Evolutionary conservation across 2,329 filamentous ascomycete genomes (phyloP).

Genomic region (Arthrobotrys sphaeroides): DNA sequence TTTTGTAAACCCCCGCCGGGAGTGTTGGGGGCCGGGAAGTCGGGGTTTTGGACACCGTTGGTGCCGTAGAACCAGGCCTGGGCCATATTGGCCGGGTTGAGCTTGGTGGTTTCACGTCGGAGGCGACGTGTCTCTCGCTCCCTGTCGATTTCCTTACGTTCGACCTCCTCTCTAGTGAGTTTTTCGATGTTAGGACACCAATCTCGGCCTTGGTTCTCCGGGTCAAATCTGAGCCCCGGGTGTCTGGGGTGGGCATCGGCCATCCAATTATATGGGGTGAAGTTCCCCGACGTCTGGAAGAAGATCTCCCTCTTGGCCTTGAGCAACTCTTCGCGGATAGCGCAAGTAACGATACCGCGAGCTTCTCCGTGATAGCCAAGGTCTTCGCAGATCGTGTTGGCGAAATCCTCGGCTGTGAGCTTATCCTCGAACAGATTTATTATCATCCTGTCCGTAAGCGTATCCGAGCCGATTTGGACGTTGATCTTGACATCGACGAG

Average conservation of each 20-base stretch:
- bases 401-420: constrained; percentile 90
- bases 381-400: constrained; percentile 90
- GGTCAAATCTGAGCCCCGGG: constrained; percentile 76
- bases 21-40: constrained; percentile 64
- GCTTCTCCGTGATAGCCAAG: constrained; percentile 90
- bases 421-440: constrained; percentile 94
- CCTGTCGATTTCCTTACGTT: constrained; percentile 92
- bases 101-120: constrained; percentile 88
- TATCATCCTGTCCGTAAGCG: constrained; percentile 90
- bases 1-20: constrained; percentile 58
- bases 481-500: constrained; percentile 81
- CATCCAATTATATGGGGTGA: constrained; percentile 76
- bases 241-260: constrained; percentile 25
- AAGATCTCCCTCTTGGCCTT: constrained; percentile 89
- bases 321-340: constrained; percentile 93
- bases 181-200: constrained; percentile 85
- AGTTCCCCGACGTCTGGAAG: constrained; percentile 49
- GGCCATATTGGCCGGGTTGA: constrained; percentile 86
- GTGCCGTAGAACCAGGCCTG: constrained; percentile 74
- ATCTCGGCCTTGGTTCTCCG: constrained; percentile 83
- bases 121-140: constrained; percentile 88
- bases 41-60: constrained; percentile 64
- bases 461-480: constrained; percentile 87
- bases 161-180: constrained; percentile 93
- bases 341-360: constrained; percentile 92